A percentile compares a stretch with the other conserved stretches of the same genome.
phyloP scores from a whole-genome alignment of 306 rosid species.

The Corylus heterophylla region DNA sequence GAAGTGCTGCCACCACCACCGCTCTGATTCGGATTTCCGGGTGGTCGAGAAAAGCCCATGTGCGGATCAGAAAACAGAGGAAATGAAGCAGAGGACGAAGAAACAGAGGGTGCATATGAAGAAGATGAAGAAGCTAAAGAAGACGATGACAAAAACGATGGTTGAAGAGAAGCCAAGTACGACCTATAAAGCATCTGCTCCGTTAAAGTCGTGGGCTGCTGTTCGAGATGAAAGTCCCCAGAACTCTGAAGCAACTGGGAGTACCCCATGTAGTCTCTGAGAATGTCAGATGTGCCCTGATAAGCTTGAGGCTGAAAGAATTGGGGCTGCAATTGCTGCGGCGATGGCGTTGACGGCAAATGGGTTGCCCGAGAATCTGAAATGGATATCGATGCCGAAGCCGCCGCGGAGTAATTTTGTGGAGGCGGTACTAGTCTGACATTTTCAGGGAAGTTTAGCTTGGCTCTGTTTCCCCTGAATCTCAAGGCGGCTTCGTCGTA shows the following conservation, averaged over 20 bases:
- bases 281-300: constrained; percentile 32
- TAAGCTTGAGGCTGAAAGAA: constrained; percentile 25
- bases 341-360: constrained; percentile 1
- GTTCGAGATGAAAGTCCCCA: constrained; percentile 49
- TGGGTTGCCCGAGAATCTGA: constrained; percentile 2
- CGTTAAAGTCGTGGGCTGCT: constrained; percentile 38
- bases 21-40: constrained; percentile 27
- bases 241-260: constrained; percentile 70
- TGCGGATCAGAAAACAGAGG: constrained; percentile 65
- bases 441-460: constrained; percentile 89
- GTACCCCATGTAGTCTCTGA: constrained; percentile 64
- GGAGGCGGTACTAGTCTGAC: constrained; percentile 46
- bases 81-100: constrained; percentile 55
- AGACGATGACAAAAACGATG: constrained; percentile 34
- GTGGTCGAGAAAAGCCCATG: constrained; percentile 38
- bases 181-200: constrained; percentile 63
- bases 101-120: constrained; percentile 40
- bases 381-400: not conserved
- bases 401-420: constrained; percentile 7
- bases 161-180: constrained; percentile 48
- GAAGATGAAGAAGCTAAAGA: constrained; percentile 32
- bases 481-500: constrained; percentile 92
- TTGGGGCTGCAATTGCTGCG: constrained; percentile 14
- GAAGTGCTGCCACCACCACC: constrained; percentile 5
- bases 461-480: constrained; percentile 93